phyloP scores from a whole-genome alignment of 306 rosid genomes.

The Quercus parvula region DNA sequence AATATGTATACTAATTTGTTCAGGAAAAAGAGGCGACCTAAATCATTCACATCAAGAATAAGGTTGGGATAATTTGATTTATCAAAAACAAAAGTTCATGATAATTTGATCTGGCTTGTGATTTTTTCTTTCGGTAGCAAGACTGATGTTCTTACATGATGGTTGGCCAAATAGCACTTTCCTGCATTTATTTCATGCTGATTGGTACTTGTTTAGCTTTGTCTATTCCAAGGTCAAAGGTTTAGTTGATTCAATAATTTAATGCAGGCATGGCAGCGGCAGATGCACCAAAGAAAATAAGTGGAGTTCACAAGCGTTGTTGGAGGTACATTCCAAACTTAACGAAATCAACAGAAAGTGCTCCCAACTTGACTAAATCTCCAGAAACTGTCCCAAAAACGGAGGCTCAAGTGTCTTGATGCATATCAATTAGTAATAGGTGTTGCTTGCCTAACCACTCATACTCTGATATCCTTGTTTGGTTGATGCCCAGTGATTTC shows the following conservation, averaged over 20 bases:
- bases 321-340: conserved; percentile 74
- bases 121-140: neutral
- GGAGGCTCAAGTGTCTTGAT: conserved; percentile 56
- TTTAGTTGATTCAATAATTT: conserved; percentile 17
- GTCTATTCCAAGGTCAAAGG: neutral
- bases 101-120: neutral
- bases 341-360: conserved; percentile 34
- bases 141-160: neutral
- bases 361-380: conserved; percentile 32
- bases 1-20: neutral
- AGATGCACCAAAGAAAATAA: conserved; percentile 68
- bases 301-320: conserved; percentile 98
- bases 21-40: neutral
- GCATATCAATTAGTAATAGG: conserved; percentile 14
- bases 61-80: neutral
- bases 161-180: neutral
- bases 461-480: neutral
- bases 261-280: conserved; percentile 69
- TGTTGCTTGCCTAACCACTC: conserved; percentile 7
- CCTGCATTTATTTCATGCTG: neutral
- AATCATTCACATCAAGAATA: neutral
- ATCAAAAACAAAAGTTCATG: neutral
- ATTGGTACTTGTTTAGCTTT: conserved; percentile 11
- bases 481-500: neutral
- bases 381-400: conserved; percentile 44